Evolutionary conservation across 2,329 filamentous ascomycete species (phyloP), one percentile per base, ranked within the genome.

Genomic region (Colletotrichum musae): DNA sequence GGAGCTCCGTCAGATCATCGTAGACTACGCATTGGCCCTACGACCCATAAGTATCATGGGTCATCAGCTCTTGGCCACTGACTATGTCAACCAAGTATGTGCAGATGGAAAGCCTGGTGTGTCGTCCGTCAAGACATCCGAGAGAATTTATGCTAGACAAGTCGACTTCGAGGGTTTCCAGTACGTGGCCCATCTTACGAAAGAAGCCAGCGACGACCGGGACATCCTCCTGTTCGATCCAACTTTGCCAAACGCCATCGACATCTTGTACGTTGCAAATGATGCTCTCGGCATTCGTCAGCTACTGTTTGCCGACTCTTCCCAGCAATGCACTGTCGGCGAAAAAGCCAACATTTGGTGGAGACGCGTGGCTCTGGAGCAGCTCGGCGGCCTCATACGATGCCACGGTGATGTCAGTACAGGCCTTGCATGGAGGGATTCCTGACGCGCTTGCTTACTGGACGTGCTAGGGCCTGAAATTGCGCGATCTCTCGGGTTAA

Each of bases 121-220:
- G 7, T 18, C 18, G 24, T 58, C 41, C 45, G 16, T 58, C 56
- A n/a, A 26, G 15, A 15, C 32, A 5, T 47, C 21, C 7, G 41
- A 58, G 41, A 58, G 36, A 24, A 36, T 58, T 5, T 58, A 58
- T 18, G 18, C 10, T 12, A 45, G 41, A 32, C 24, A 45, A 16
- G 24, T 58, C n/a, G 41, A 48, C 16, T 58, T 58, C 24, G 56
- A 58, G 24, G 56, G 56, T 16, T 24, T 58, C n/a, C 56, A 36
- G 28, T 58, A 58, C 56, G 18, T 58, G 16, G 24, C 41, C 39
- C 24, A 26, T 13, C 26, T 58, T 43, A 39, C 41, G 43, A 58
- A 58, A 10, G 18, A 39, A 47, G 41, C 41, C 16, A 26, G 39
- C 43, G 56, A 18, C 43, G 43, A 26, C 24, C 6, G 5, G 43